A percentile compares a stretch with the other conserved stretches of the same genome.
phyloP scores from a whole-genome alignment of 2,329 filamentous ascomycete species.

The Penicillium sp. region DNA sequence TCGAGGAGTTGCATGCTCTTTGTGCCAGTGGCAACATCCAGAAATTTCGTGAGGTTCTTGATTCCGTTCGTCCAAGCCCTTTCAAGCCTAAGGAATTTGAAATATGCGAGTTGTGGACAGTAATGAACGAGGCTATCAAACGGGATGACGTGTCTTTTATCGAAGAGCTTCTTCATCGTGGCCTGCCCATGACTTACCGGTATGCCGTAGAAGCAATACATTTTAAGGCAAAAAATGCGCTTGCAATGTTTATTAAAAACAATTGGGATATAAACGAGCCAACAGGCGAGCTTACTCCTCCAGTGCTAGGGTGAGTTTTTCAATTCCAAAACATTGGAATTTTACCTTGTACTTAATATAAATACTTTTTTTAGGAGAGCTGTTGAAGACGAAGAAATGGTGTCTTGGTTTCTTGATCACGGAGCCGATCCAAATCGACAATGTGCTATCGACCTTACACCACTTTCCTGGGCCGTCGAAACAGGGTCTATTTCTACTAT shows the following conservation, averaged over 20 bases:
- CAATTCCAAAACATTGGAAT: too few species aligned
- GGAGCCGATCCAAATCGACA: slow-evolving; percentile 24
- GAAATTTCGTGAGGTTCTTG: slow-evolving; percentile 11
- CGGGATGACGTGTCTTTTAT: slow-evolving; percentile 15
- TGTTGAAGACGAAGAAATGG: slow-evolving; percentile 21
- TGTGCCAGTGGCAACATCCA: slow-evolving; percentile 8
- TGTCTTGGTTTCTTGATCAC: slow-evolving; percentile 24
- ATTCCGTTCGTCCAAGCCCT: slow-evolving; percentile 8
- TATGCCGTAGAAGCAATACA: slow-evolving; percentile 17
- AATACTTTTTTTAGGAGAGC: slow-evolving; percentile 17
- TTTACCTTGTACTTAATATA: slow-evolving; percentile 7
- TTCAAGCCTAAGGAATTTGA: slow-evolving; percentile 13
- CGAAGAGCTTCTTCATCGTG: slow-evolving; percentile 17
- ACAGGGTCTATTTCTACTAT: slow-evolving; percentile 18
- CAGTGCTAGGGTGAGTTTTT: slow-evolving; percentile 19
- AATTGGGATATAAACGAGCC: slow-evolving; percentile 23
- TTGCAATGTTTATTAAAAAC: slow-evolving; percentile 16
- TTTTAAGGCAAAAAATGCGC: slow-evolving; percentile 13
- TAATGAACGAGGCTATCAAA: slow-evolving; percentile 21
- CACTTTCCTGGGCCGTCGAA: slow-evolving; percentile 22
- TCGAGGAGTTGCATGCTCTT: slow-evolving; percentile 4
- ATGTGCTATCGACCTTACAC: slow-evolving; percentile 22
- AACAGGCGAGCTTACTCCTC: slow-evolving; percentile 18
- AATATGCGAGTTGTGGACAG: slow-evolving; percentile 17
- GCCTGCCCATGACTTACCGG: slow-evolving; percentile 17